phyloP scores from a whole-genome alignment of 306 rosid species.

The Dicorynia guianensis region DNA sequence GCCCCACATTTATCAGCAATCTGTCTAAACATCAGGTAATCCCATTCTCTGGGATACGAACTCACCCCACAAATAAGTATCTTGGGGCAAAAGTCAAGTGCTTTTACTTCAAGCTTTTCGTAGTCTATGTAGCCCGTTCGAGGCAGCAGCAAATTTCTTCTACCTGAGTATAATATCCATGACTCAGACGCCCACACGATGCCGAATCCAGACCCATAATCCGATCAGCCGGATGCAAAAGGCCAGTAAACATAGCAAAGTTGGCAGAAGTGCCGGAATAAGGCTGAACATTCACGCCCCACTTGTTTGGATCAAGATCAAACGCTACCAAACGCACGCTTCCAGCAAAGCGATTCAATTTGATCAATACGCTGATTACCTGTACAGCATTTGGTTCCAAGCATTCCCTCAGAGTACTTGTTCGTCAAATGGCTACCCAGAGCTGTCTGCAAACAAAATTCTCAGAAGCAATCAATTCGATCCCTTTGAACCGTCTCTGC shows the following conservation, averaged over 20 bases:
- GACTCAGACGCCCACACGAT: slow-evolving; percentile 91
- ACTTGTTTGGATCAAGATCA: slow-evolving; percentile 63
- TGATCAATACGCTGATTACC: slow-evolving; percentile 81
- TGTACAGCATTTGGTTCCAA: slow-evolving; percentile 75
- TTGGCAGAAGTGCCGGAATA: slow-evolving; percentile 88
- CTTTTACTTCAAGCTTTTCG: slow-evolving; percentile 89
- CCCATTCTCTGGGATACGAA: slow-evolving; percentile 90
- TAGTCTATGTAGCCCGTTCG: slow-evolving; percentile 73
- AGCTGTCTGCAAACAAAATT: slow-evolving; percentile 83
- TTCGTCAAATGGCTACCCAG: slow-evolving; percentile 86
- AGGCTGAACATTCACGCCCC: slow-evolving; percentile 98
- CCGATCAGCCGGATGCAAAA: slow-evolving; percentile 77
- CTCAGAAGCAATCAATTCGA: slow-evolving; percentile 88
- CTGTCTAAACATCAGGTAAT: slow-evolving; percentile 70
- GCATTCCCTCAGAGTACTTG: slow-evolving; percentile 88
- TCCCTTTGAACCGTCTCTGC: slow-evolving; percentile 70
- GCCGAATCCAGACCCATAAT: slow-evolving; percentile 90
- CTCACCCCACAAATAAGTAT: slow-evolving; percentile 91
- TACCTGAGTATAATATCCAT: slow-evolving; percentile 78
- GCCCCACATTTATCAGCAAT: slow-evolving; percentile 89
- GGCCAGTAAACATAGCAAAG: slow-evolving; percentile 81
- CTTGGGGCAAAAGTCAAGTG: slow-evolving; percentile 77
- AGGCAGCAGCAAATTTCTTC: slow-evolving; percentile 76
- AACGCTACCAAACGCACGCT: slow-evolving; percentile 79
- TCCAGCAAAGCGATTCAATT: slow-evolving; percentile 77